Evolutionary conservation across 208 protist genomes (phyloP).

Genomic region (Crithidia bombi): DNA sequence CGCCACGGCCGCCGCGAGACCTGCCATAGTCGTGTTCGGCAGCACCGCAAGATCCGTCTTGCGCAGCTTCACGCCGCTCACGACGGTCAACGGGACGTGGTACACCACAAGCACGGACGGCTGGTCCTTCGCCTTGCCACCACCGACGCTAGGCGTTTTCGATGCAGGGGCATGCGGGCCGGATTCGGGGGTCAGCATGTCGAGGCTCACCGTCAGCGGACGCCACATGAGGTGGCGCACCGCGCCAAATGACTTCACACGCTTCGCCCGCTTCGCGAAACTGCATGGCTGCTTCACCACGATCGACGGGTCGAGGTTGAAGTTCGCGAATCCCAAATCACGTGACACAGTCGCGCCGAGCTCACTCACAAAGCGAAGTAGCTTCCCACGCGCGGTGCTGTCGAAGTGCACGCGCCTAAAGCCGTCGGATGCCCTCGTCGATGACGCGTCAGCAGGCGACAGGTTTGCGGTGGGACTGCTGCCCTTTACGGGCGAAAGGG

Average conservation of each 20-base stretch:
- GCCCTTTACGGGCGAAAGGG: no score
- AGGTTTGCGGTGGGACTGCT: no score
- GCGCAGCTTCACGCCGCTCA: slow-evolving; percentile 16
- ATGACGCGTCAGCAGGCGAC: background rate
- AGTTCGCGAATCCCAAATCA: slow-evolving; percentile 38
- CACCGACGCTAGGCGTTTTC: slow-evolving; percentile 2
- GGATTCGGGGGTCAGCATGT: background rate
- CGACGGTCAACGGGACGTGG: slow-evolving; percentile 1
- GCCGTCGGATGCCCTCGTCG: background rate
- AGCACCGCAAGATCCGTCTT: slow-evolving; percentile 22
- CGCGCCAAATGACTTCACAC: slow-evolving; percentile 18
- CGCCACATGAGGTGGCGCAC: slow-evolving; percentile 31
- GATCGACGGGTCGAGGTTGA: slow-evolving; percentile 29
- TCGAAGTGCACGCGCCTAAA: slow-evolving; percentile 14
- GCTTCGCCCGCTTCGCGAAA: slow-evolving; percentile 36
- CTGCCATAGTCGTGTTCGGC: slow-evolving; percentile 23
- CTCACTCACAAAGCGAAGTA: slow-evolving; percentile 28
- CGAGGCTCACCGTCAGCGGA: slow-evolving; percentile 11
- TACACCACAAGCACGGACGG: slow-evolving; percentile 6
- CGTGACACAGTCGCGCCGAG: slow-evolving; percentile 39
- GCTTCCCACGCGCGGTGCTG: slow-evolving; percentile 27
- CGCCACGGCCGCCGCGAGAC: slow-evolving; percentile 28
- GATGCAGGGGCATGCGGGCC: background rate
- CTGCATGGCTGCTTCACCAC: slow-evolving; percentile 36
- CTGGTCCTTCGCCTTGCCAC: background rate